phyloP scores from a whole-genome alignment of 2,329 filamentous ascomycete genomes.

The Periconia macrospinosa region DNA sequence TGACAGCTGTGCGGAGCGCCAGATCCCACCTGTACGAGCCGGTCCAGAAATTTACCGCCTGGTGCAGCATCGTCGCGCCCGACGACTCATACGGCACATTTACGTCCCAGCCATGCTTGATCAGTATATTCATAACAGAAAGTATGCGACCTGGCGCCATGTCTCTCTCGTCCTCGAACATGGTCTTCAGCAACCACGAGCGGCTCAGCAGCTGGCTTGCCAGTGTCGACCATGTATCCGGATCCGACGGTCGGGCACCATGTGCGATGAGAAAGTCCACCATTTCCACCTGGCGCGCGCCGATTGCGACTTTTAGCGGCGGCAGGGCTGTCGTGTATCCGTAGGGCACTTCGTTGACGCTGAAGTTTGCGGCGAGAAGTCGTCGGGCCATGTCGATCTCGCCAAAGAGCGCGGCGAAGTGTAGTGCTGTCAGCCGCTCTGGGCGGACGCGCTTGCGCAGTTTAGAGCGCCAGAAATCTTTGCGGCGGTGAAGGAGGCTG shows the following conservation, averaged over 20 bases:
- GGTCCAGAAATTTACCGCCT: too few relatives aligned
- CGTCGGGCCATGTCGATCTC: conserved; percentile 25
- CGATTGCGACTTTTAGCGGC: conserved; percentile 24
- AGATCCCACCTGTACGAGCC: too few relatives aligned
- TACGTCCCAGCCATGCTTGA: too few relatives aligned
- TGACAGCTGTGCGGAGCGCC: too few relatives aligned
- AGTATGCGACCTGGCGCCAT: too few relatives aligned
- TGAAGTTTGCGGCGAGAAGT: conserved; percentile 16
- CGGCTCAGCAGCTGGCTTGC: conserved; percentile 22
- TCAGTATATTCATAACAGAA: too few relatives aligned
- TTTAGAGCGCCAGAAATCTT: conserved; percentile 21
- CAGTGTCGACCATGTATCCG: conserved; percentile 24
- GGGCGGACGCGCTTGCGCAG: conserved; percentile 19
- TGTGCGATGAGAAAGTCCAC: conserved; percentile 20
- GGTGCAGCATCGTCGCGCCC: too few relatives aligned
- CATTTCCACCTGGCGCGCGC: conserved; percentile 25
- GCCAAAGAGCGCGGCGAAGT: conserved; percentile 28
- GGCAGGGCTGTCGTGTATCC: conserved; percentile 22
- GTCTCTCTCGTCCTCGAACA: conserved; percentile 10
- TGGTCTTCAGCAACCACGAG: conserved; percentile 25
- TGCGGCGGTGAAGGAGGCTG: conserved; percentile 19
- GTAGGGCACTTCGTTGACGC: conserved; percentile 26
- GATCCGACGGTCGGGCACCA: conserved; percentile 17
- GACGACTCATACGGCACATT: too few relatives aligned
- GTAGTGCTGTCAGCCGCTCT: conserved; percentile 25